Evolutionary conservation across 768 basidiomycete genomes (phyloP), one percentile per base, ranked within the genome.

Genomic region (Collybia mongolica): DNA sequence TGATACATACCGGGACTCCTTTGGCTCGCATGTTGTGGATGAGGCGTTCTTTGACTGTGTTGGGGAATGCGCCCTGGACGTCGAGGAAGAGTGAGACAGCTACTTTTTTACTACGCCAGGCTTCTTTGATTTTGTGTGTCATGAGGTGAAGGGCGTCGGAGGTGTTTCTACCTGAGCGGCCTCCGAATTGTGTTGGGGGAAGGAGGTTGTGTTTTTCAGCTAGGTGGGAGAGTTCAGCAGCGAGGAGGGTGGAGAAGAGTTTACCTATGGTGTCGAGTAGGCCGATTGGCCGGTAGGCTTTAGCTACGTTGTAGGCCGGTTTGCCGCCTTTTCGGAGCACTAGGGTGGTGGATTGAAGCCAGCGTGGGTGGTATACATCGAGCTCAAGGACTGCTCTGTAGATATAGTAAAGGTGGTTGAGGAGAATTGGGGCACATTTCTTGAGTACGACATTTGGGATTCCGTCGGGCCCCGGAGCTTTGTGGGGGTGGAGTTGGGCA

Each of bases 401-500:
- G 15, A 41, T 41, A 18, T 3, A 41, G 40, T 5, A 20, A 12
- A 41, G 18, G 5, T 41, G 40, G 40, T 41, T 5, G 12, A 20
- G 5, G 19, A 41, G 40, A 18, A 24, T 20, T 2, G 19, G 19
- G 40, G 24, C 24, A 24, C 40, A 41, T 41, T 41, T 28, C 26
- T 28, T 28, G 26, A 28, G 26, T 28, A 28, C 26, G 5, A 28
- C 26, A 9, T 28, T 28, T 19, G 40, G 40, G 12, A 41, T 41
- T 2, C 40, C 40, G 12, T 41, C 40, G 19, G 40, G 5, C 15
- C 40, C 64, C 2, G 64, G 58, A 0, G 64, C 69, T 50, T 69
- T 71, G 57, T 60, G 62, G 0, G 60, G 54, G 7, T 54, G 54
- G 9, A 70, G 58, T 0, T 2, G 40, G 40, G 19, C 12, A 18